A percentile compares a stretch with the other conserved stretches of the same genome.
phyloP scores from a whole-genome alignment of 106 monocot genomes.

The Cymbidium sinense region DNA sequence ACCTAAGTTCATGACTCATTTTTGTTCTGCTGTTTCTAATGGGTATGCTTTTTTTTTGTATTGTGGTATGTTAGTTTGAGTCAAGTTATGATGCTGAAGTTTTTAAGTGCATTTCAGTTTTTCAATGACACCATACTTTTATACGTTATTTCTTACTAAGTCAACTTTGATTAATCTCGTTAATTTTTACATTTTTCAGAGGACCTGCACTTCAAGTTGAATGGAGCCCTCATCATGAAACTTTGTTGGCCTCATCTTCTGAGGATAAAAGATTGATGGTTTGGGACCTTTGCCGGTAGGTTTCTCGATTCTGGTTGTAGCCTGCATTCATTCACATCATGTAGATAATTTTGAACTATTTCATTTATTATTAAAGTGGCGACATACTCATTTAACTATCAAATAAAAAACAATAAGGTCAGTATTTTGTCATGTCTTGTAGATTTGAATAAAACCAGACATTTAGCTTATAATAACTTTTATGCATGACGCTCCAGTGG shows the following conservation, averaged over 20 bases:
- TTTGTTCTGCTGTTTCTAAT: background rate
- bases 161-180: background rate
- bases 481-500: background rate
- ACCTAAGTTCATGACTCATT: background rate
- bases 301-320: background rate
- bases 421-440: background rate
- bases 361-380: background rate
- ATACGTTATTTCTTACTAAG: background rate
- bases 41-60: background rate
- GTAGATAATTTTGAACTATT: conserved; percentile 2
- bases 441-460: background rate
- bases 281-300: conserved; percentile 88
- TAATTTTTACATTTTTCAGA: conserved; percentile 25
- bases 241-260: conserved; percentile 78
- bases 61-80: background rate
- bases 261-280: conserved; percentile 80
- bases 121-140: background rate
- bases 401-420: background rate
- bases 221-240: conserved; percentile 93
- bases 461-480: background rate
- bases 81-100: background rate
- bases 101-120: background rate
- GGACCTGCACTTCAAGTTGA: conserved; percentile 79
- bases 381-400: background rate
- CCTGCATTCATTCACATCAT: background rate